Base-by-base conservation (phyloP, 805 yeast species). In the Wickerhamomyces bovis region DNA sequence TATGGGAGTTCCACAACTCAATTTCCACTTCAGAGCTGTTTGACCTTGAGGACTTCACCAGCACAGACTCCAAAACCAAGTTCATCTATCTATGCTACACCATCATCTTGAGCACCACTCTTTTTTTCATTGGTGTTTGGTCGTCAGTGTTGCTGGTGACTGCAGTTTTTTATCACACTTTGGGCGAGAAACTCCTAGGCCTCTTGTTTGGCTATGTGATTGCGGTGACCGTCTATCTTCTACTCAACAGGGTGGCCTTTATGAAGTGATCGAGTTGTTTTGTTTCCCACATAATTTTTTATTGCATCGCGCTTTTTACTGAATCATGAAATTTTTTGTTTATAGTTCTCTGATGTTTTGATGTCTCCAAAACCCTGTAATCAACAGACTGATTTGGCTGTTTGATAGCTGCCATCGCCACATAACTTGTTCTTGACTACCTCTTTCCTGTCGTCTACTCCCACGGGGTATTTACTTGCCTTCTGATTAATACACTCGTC, bases 131-230 rank as follows among this genome's bases (percentile, higher is more conserved):
- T 15, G 16, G 8, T 36, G 20, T 36, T 7, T 36, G 39, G 39
- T 20, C 22, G 16, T 18, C 16, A 2, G 16, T 36, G 16, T 68
- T 89, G 35, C 66, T 83, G 22, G 79, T 87, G 74, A 89, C 97
- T 1, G 76, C 88, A 44, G 69, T 85, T n/a, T 85, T 85, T 62
- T 89, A 88, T 71, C 97, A 89, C 64, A 79, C 90, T 1, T 59
- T 85, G n/a, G 48, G 67, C 2, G 97, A 89, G 58, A 89, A 88
- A 57, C 48, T 85, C 1, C 71, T 78, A 19, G 96, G 96, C 1
- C 66, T 84, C 43, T n/a, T 71, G 2, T 75, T 83, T 69, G 87
- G 90, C 5, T 77, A 73, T 60, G 45, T 70, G 7, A 78, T 78
- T 23, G 69, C 75, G 12, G 25, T 62, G 3, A 13, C 19, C 3